phyloP scores from a whole-genome alignment of 2,329 filamentous ascomycete genomes.

The Trichoderma koningiopsis region DNA sequence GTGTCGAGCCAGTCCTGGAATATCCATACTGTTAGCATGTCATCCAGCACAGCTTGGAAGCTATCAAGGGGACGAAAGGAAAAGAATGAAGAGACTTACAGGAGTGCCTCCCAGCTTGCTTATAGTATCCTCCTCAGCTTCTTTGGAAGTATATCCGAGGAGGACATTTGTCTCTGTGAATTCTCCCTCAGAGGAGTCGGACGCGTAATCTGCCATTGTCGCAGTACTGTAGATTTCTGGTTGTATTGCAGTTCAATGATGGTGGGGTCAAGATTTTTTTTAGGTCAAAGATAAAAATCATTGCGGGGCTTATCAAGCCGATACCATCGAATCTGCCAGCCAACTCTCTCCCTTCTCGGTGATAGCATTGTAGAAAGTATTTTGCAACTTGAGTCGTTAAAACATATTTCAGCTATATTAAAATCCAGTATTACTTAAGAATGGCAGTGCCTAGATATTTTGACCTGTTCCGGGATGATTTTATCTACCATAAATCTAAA shows the following conservation, averaged over 20 bases:
- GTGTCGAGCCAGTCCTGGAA: constrained; percentile 79
- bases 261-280: constrained; percentile 47
- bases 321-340: background rate
- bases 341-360: background rate
- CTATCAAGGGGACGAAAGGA: background rate
- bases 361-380: background rate
- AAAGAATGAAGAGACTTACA: constrained; percentile 55
- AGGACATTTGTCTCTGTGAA: constrained; percentile 85
- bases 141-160: constrained; percentile 83
- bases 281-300: constrained; percentile 24
- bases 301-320: constrained; percentile 38
- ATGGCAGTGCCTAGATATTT: constrained; percentile 5
- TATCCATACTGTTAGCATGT: background rate
- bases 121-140: constrained; percentile 77
- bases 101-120: constrained; percentile 87
- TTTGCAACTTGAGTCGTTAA: background rate
- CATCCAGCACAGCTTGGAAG: background rate
- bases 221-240: constrained; percentile 24
- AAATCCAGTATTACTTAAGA: background rate
- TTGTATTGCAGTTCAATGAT: constrained; percentile 32
- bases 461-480: constrained; percentile 33
- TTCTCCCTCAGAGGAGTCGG: constrained; percentile 74
- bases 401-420: background rate
- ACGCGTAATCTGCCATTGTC: constrained; percentile 77
- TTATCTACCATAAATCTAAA: constrained; percentile 44